Conservation (phyloP, 2,329 filamentous ascomycete genomes). For the Pseudogymnoascus sp. region DNA sequence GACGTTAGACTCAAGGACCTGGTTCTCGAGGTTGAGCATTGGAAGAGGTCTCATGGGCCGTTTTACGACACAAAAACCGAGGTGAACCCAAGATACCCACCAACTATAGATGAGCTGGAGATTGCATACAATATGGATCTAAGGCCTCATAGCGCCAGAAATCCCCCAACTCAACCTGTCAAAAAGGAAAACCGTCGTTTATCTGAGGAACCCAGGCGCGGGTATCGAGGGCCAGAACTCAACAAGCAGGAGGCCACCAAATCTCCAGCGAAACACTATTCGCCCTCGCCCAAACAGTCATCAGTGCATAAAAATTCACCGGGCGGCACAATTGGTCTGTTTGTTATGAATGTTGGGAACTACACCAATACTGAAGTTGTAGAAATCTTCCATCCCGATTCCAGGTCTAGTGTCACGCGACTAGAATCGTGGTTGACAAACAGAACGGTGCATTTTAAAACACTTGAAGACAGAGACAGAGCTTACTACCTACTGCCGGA, state of each 20-base stretch:
- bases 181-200: neutral
- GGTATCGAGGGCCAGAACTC: neutral
- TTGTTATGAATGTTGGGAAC: neutral
- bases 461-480: neutral
- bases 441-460: neutral
- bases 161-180: neutral
- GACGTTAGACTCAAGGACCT: constrained; percentile 15
- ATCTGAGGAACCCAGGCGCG: neutral
- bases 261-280: neutral
- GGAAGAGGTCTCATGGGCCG: constrained; percentile 11
- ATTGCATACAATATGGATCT: neutral
- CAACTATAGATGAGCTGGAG: neutral
- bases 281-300: neutral
- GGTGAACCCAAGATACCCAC: neutral
- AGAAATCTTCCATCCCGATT: neutral
- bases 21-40: constrained; percentile 13
- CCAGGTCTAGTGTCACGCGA: neutral
- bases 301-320: neutral
- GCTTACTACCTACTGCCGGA: neutral
- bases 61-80: neutral
- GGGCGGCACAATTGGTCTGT: neutral
- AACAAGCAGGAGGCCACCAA: neutral
- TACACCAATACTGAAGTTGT: neutral
- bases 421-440: neutral
- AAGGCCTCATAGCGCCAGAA: neutral